Evolutionary conservation across 2,329 filamentous ascomycete genomes (phyloP).

Genomic region (Xylaria sp.): DNA sequence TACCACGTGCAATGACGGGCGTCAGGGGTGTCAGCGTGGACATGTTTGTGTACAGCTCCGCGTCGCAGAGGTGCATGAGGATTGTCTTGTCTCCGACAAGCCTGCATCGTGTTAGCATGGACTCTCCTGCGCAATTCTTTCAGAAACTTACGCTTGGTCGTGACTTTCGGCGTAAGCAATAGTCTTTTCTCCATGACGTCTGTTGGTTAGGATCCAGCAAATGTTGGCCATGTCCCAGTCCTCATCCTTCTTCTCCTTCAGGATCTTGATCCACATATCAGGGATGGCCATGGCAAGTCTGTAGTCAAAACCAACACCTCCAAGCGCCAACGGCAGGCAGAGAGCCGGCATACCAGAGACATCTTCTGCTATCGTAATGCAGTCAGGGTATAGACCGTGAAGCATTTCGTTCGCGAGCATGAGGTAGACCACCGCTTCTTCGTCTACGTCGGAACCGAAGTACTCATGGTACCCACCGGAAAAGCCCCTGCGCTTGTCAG

Average conservation of each 20-base stretch:
- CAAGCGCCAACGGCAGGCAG: slow-evolving; percentile 76
- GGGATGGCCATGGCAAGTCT: slow-evolving; percentile 95
- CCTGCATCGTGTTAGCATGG: slow-evolving; percentile 40
- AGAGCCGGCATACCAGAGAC: slow-evolving; percentile 98
- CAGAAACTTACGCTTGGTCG: slow-evolving; percentile 77
- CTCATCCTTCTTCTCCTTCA: slow-evolving; percentile 88
- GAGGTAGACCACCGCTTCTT: slow-evolving; percentile 89
- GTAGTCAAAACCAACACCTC: slow-evolving; percentile 95
- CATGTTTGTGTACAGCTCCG: slow-evolving; percentile 98
- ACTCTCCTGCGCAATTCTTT: background rate
- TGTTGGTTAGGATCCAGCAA: slow-evolving; percentile 82
- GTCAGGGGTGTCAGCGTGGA: slow-evolving; percentile 79
- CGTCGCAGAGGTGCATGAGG: slow-evolving; percentile 97
- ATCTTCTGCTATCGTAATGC: slow-evolving; percentile 91
- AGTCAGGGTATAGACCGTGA: slow-evolving; percentile 79
- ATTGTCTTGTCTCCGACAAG: slow-evolving; percentile 94
- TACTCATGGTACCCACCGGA: slow-evolving; percentile 98
- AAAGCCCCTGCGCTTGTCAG: slow-evolving; percentile 64
- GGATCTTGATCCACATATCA: slow-evolving; percentile 98
- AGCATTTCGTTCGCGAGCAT: slow-evolving; percentile 97
- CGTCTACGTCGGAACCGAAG: slow-evolving; percentile 82
- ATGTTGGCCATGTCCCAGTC: slow-evolving; percentile 88
- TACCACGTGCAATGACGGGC: slow-evolving; percentile 79
- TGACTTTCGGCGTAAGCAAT: slow-evolving; percentile 97
- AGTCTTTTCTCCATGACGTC: slow-evolving; percentile 93